Conservation (phyloP, 768 basidiomycete species). For the Trametes sanguinea region DNA sequence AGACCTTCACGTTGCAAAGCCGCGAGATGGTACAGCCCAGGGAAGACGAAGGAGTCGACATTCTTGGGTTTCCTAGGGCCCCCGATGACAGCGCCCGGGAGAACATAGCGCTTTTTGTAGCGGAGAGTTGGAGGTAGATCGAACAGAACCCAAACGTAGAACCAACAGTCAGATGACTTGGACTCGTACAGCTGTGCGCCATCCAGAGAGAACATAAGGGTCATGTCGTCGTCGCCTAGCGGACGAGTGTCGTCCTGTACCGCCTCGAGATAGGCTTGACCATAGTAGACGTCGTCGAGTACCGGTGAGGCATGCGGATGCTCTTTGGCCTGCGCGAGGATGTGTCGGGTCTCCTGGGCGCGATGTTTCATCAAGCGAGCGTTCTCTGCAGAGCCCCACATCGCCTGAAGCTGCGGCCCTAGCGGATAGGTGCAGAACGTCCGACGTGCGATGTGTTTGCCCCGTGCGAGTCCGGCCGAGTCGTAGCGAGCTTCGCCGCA, state of each 20-base stretch:
- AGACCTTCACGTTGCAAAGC: slow-evolving; percentile 27
- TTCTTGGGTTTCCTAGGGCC: slow-evolving; percentile 37
- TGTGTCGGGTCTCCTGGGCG: not conserved
- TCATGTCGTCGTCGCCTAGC: slow-evolving; percentile 29
- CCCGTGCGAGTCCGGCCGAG: not conserved
- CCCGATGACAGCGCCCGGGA: slow-evolving; percentile 32
- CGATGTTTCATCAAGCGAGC: slow-evolving; percentile 1
- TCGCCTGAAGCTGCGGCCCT: slow-evolving; percentile 47
- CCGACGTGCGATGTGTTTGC: slow-evolving; percentile 29
- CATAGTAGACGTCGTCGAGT: slow-evolving; percentile 36
- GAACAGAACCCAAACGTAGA: slow-evolving; percentile 35
- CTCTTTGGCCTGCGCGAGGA: not conserved
- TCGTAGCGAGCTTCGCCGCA: slow-evolving; percentile 38
- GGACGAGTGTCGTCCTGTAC: slow-evolving; percentile 22
- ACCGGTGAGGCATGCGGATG: slow-evolving; percentile 2
- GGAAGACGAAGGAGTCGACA: slow-evolving; percentile 36
- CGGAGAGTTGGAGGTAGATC: slow-evolving; percentile 27
- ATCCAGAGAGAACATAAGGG: slow-evolving; percentile 30
- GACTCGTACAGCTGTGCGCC: slow-evolving; percentile 33
- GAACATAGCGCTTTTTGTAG: slow-evolving; percentile 35
- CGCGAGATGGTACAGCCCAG: slow-evolving; percentile 31
- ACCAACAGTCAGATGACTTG: slow-evolving; percentile 38
- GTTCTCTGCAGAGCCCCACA: slow-evolving; percentile 23
- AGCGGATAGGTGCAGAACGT: slow-evolving; percentile 42
- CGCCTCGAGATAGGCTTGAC: slow-evolving; percentile 32